These are phyloP conservation scores for Naematelia aurantialba DNA, from an alignment of 768 basidiomycete species.

Conservation along the genomic window DNA sequence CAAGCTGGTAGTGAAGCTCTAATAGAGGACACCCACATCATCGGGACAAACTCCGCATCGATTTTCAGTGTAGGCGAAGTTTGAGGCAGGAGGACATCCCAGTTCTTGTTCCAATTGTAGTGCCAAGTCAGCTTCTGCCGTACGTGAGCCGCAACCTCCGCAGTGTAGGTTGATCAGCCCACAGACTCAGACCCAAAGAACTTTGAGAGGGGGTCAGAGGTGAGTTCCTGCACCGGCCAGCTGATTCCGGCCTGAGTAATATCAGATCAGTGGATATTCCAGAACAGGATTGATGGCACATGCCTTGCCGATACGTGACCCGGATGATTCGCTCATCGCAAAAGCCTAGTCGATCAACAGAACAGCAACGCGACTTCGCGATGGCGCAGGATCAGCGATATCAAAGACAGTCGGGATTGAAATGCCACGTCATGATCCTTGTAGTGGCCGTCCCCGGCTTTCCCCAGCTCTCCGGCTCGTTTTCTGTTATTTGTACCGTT, in stretches of 20 bases:
- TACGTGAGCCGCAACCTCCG: background rate
- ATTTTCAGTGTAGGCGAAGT: conserved; percentile 18
- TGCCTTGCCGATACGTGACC: background rate
- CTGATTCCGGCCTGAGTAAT: conserved; percentile 32
- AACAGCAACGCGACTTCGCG: too few relatives aligned
- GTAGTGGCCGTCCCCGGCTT: background rate
- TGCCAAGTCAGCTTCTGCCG: conserved; percentile 39
- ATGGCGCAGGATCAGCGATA: too few relatives aligned
- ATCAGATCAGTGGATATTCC: conserved; percentile 1
- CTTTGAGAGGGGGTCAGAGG: conserved; percentile 37
- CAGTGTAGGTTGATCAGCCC: conserved; percentile 4
- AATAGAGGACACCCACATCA: conserved; percentile 26
- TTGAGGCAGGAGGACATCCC: conserved; percentile 17
- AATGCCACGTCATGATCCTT: background rate
- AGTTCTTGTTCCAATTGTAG: conserved; percentile 46
- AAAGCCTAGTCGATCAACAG: too few relatives aligned
- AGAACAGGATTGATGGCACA: background rate
- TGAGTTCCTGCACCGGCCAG: conserved; percentile 39
- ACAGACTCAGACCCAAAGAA: conserved; percentile 40
- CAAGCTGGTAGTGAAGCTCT: background rate
- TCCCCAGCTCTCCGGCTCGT: background rate
- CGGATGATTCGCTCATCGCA: too few relatives aligned
- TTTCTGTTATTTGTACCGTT: background rate
- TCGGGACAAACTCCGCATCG: conserved; percentile 38
- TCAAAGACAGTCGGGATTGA: background rate